These are phyloP conservation scores for Austropuccinia psidii DNA, from an alignment of 1,284 basidiomycete genomes.

Conservation along the genomic window DNA sequence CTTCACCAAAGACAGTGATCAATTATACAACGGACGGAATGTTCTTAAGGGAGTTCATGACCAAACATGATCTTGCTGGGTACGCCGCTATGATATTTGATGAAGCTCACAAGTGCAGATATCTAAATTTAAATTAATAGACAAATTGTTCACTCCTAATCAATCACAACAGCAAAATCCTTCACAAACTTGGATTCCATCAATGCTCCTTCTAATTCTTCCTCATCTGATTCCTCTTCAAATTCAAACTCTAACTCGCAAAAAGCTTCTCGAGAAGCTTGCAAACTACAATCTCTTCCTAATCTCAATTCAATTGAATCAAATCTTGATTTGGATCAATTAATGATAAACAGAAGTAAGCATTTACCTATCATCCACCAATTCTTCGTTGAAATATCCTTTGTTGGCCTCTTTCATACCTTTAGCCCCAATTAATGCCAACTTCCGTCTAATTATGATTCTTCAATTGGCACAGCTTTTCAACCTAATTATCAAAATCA, in stretches of 20 bases:
- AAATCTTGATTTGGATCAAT: neutral
- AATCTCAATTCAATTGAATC: neutral
- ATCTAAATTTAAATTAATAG: neutral
- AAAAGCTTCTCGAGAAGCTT: neutral
- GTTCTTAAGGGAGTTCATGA: constrained; percentile 86
- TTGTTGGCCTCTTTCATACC: neutral
- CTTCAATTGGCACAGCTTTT: neutral
- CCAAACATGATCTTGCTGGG: constrained; percentile 83
- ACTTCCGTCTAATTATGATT: neutral
- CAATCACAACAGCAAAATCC: neutral
- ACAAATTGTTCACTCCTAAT: constrained; percentile 1
- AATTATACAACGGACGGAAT: constrained; percentile 99
- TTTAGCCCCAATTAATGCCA: neutral
- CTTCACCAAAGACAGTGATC: constrained; percentile 95
- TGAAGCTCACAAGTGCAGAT: constrained; percentile 70
- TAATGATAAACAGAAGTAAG: neutral
- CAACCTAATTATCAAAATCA: neutral
- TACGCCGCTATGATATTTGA: constrained; percentile 90
- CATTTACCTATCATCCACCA: neutral
- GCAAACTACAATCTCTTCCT: neutral
- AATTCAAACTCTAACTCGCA: too few species aligned
- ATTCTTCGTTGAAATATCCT: neutral
- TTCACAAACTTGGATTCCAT: neutral
- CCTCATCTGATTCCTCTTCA: neutral
- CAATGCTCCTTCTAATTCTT: too few species aligned